A percentile compares a stretch with the other conserved stretches of the same genome.
Evolutionary conservation across 164 flowering plant species (phyloP).

Genomic region (Vitis labrusca): DNA sequence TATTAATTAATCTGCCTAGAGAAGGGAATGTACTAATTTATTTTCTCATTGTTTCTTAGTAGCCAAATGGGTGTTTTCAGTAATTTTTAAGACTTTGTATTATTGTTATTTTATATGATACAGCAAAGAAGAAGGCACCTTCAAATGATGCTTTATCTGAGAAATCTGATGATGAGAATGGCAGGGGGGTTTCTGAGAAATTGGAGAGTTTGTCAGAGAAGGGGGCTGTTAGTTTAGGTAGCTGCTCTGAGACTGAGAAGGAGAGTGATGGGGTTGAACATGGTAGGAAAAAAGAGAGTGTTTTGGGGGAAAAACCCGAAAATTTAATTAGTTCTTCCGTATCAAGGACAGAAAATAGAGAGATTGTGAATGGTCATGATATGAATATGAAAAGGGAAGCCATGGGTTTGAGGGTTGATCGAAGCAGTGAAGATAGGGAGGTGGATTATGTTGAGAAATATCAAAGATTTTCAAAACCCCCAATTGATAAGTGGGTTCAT

Average conservation of each 20-base stretch:
- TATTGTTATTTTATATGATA: conserved; percentile 7
- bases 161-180: conserved; percentile 32
- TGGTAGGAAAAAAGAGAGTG: conserved; percentile 17
- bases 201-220: conserved; percentile 10
- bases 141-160: conserved; percentile 25
- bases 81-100: conserved; percentile 11
- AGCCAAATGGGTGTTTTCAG: background rate
- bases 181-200: conserved; percentile 21
- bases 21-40: background rate
- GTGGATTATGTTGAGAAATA: conserved; percentile 12
- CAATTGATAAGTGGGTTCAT: conserved; percentile 10
- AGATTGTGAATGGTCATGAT: conserved; percentile 6
- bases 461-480: conserved; percentile 14
- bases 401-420: conserved; percentile 4
- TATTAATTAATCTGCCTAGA: too few species aligned
- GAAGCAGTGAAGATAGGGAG: conserved; percentile 1
- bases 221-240: conserved; percentile 7
- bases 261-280: conserved; percentile 22
- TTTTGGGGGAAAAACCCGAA: conserved; percentile 9
- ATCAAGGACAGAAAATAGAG: conserved; percentile 16
- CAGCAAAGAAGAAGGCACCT: conserved; percentile 37
- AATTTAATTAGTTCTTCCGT: conserved; percentile 20
- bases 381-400: conserved; percentile 12
- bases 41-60: background rate
- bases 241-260: conserved; percentile 19